Evolutionary conservation across 495 filamentous ascomycete genomes (phyloP), one percentile per base, ranked within the genome.

Genomic region (Penicillium cosmopolitanum): DNA sequence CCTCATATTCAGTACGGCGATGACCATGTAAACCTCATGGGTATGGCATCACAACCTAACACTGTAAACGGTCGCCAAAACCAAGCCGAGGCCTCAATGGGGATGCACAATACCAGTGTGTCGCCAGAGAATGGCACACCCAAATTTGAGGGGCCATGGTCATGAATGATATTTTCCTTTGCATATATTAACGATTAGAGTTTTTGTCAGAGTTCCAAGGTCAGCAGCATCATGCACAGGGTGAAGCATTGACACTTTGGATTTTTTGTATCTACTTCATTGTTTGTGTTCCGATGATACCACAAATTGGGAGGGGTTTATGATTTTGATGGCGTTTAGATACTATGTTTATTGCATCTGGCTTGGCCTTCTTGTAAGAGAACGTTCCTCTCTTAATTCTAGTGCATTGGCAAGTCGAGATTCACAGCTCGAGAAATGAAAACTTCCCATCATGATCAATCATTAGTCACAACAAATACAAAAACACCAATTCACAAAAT

Each of bases 401-500:
- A 44, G 28, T 16, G 9, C 16, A 31, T 31, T 44, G 16, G 15
- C 42, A 9, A 44, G 42, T 16, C 42, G n/a, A 36, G 31, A 47
- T 34, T 18, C 9, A 44, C n/a, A 48, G 59, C 18, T 40, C 61
- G 16, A 19, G 35, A 51, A 15, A 21, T 28, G 33, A 31, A 57
- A 58, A 52, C 36, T 55, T 58, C n/a, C 58, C 48, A 50, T 71
- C 64, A 66, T 67, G 52, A 62, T 57, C 64, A 56, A 66, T 68
- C 65, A 70, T 70, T 70, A 70, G 35, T 65, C 35, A 57, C 51
- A 62, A 33, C 55, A 60, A 54, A 48, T 48, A 63, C 54, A 62
- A 12, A 44, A 65, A 63, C 55, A 69, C 61, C 62, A 64, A 63
- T 55, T 60, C 48, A 63, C 61, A 56, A 64, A 55, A 70, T 64